Base-by-base conservation (phyloP, 2,329 filamentous ascomycete species). In the Shiraia bambusicola region DNA sequence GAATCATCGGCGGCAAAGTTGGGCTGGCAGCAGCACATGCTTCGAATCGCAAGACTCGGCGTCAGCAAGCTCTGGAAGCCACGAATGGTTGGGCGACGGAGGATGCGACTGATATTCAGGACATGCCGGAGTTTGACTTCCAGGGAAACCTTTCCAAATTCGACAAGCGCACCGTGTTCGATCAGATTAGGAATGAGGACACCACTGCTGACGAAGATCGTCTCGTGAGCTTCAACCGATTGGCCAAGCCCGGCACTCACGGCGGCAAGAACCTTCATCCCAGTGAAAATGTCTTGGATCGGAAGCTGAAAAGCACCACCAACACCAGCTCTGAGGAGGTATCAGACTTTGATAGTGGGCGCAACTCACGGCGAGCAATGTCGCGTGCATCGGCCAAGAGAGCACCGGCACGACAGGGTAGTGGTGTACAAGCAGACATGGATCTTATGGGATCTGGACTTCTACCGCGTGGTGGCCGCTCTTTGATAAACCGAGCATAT, bases 81-180 rank as follows among this genome's bases (percentile, higher is more conserved):
- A 70, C 88, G 30, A 94, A 89, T 64, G 92, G 89, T 3, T 97
- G 92, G 91, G 90, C 88, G 3, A 96, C 92, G 0, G 93, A 96
- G 63, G 92, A 97, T 61, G 91, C 92, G 15, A 96, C 89, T 0
- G 93, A 97, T 63, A 88, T 93, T 15, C 88, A 92, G 69, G 92
- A 94, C 63, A 81, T 93, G 76, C 88, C 87, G 9, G 93, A 97
- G 47, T 97, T 97, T 58, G 92, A 97, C 67, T 97, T 97, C 59
- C 84, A 88, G 57, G 84, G 83, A 40, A 90, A 90, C 52, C 76
- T 97, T 24, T 91, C 88, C 33, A 95, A 95, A 62, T 97, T 97
- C 58, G 91, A 97, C 73, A 97, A 97, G 72, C 82, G 86, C 41
- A 84, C 84, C 1, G 82, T 97, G 7, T 98, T 98, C 64, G 87